A percentile compares a stretch with the other conserved stretches of the same genome.
phyloP scores from a whole-genome alignment of 2,329 filamentous ascomycete species.

The Penicillium sp. region DNA sequence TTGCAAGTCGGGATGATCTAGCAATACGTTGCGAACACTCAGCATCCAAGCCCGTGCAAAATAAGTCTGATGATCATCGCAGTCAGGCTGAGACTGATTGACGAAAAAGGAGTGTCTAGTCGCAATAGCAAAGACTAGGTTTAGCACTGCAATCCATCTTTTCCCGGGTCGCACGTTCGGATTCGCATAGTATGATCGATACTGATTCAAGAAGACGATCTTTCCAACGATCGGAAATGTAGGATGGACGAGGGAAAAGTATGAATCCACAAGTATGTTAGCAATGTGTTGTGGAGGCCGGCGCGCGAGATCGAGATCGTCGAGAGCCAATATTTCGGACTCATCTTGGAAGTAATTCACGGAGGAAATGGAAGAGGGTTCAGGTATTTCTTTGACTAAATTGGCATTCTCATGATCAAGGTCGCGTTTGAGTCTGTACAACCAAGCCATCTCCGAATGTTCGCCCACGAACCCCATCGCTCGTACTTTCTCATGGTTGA shows the following conservation, averaged over 20 bases:
- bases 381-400: slow-evolving; percentile 17
- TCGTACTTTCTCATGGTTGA: slow-evolving; percentile 41
- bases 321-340: slow-evolving; percentile 32
- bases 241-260: slow-evolving; percentile 42
- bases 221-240: slow-evolving; percentile 46
- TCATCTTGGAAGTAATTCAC: slow-evolving; percentile 45
- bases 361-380: slow-evolving; percentile 32
- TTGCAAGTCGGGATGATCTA: slow-evolving; percentile 45
- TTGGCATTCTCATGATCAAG: slow-evolving; percentile 31
- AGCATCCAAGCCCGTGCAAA: slow-evolving; percentile 46
- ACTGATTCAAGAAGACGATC: slow-evolving; percentile 40
- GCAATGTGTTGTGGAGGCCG: slow-evolving; percentile 40
- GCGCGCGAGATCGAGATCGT: slow-evolving; percentile 38
- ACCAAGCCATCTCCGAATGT: slow-evolving; percentile 47
- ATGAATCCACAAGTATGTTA: slow-evolving; percentile 41
- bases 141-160: slow-evolving; percentile 45
- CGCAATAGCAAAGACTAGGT: slow-evolving; percentile 47
- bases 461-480: slow-evolving; percentile 46
- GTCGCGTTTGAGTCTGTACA: slow-evolving; percentile 42
- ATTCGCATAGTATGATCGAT: slow-evolving; percentile 36
- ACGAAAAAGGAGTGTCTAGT: slow-evolving; percentile 37
- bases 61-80: slow-evolving; percentile 41
- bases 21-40: slow-evolving; percentile 36
- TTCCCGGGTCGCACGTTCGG: slow-evolving; percentile 37
- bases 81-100: slow-evolving; percentile 26